phyloP scores from a whole-genome alignment of 2,329 filamentous ascomycete genomes.

The Aspergillus sp. region DNA sequence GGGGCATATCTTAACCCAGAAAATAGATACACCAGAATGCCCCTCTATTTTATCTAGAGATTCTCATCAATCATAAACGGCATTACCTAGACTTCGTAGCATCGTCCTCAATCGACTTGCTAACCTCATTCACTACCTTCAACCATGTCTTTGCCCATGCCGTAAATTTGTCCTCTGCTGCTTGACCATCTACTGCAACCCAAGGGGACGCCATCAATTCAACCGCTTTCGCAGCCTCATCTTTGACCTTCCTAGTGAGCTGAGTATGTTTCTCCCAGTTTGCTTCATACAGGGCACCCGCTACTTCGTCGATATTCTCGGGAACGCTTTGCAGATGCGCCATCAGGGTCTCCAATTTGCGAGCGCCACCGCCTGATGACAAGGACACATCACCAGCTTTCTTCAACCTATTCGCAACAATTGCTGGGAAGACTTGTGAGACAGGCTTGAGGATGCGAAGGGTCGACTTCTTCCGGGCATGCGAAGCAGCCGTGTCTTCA shows the following conservation, averaged over 20 bases:
- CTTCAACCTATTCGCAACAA: slow-evolving; percentile 35
- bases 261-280: slow-evolving; percentile 26
- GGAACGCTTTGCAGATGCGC: slow-evolving; percentile 29
- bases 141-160: slow-evolving; percentile 60
- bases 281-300: slow-evolving; percentile 38
- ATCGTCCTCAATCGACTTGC: slow-evolving; percentile 19
- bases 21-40: too few relatives aligned
- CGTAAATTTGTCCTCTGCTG: slow-evolving; percentile 66
- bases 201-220: slow-evolving; percentile 67
- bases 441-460: slow-evolving; percentile 38
- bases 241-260: slow-evolving; percentile 25
- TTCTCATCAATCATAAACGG: background rate
- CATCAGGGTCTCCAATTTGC: slow-evolving; percentile 30
- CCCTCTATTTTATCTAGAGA: too few relatives aligned
- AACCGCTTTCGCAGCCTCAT: slow-evolving; percentile 55
- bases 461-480: slow-evolving; percentile 34
- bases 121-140: slow-evolving; percentile 36
- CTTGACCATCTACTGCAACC: slow-evolving; percentile 50
- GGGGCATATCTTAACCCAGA: too few relatives aligned
- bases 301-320: slow-evolving; percentile 38
- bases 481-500: slow-evolving; percentile 26
- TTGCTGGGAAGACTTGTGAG: slow-evolving; percentile 37
- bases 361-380: slow-evolving; percentile 12
- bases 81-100: background rate
- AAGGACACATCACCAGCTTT: slow-evolving; percentile 17